Base-by-base conservation (phyloP, 805 yeast species). In the Teunomyces pallodes region DNA sequence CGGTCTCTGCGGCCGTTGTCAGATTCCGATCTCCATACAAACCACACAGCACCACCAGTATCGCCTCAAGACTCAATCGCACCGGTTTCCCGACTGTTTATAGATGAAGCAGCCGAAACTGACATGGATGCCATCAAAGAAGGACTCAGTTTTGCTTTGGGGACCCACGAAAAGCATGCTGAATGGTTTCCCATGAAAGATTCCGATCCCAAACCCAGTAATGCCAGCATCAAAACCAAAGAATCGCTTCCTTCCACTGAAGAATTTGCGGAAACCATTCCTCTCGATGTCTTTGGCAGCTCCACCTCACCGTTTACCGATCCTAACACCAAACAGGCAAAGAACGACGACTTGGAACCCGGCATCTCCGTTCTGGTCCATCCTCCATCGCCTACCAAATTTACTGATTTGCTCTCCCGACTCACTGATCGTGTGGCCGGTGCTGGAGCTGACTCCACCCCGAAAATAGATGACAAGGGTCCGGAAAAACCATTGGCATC, bases 391-490 rank as follows among this genome's bases (percentile, higher is more conserved):
- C 66, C 67, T 5, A 52, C 52, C 4, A 61, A 59, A 46, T 51
- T 65, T 30, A 38, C 69, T 6, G 56, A 62, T 42, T 57, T 59
- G 4, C 47, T 69, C 12, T 49, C 66, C 2, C 54, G 66, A 49
- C 54, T 69, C 4, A 65, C 72, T 0, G 69, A 67, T 36, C 64
- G 74, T 51, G 65, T 69, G 36, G 73, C 71, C 1, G 74, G 74
- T 5, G 54, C 64, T 7, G 65, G 69, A 4, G 35, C 55, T 6
- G 46, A 41, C 6, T n/a, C 51, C 10, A 16, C 42, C 3, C 24
- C 42, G 26, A 38, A 38, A 26, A 20, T 26, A 17, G 40, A 38
- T 26, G 33, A 27, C 4, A 16, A 30, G 10, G 31, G 14, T 20
- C 26, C 31, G n/a, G 36, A 42, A 5, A 46, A 45, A 12, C n/a